Evolutionary conservation across 495 filamentous ascomycete genomes (phyloP).

Genomic region (Penicillium roqueforti): DNA sequence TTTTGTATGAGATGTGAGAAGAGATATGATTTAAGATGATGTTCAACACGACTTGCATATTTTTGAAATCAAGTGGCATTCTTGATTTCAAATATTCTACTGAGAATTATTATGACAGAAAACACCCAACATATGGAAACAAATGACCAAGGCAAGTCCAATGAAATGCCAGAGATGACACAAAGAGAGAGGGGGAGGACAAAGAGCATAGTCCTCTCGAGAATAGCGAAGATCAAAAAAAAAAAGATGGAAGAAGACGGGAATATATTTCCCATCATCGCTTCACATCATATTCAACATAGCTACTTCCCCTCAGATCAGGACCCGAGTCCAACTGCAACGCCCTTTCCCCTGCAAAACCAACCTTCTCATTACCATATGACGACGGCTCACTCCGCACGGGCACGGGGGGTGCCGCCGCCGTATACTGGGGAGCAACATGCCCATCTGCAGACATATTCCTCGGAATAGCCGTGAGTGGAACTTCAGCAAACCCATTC

Average conservation of each 20-base stretch:
- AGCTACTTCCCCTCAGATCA: constrained; percentile 32
- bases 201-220: background rate
- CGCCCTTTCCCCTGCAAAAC: constrained; percentile 43
- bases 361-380: constrained; percentile 42
- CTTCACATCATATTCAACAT: constrained; percentile 40
- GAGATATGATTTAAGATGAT: too few species aligned
- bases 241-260: constrained; percentile 8
- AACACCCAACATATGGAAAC: background rate
- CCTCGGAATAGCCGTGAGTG: constrained; percentile 29
- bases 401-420: constrained; percentile 8
- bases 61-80: background rate
- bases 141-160: constrained; percentile 1
- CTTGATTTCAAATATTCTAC: background rate
- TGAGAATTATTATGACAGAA: background rate
- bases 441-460: constrained; percentile 7
- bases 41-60: background rate
- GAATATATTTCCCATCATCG: constrained; percentile 14
- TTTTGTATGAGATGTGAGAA: background rate
- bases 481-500: constrained; percentile 31
- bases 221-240: constrained; percentile 6
- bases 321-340: constrained; percentile 23
- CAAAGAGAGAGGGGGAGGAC: background rate
- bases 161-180: background rate
- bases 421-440: constrained; percentile 29
- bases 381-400: background rate